These are phyloP conservation scores for Globisporangium okanoganense DNA, from an alignment of 352 stramenopile genomes.

Conservation along the genomic window DNA sequence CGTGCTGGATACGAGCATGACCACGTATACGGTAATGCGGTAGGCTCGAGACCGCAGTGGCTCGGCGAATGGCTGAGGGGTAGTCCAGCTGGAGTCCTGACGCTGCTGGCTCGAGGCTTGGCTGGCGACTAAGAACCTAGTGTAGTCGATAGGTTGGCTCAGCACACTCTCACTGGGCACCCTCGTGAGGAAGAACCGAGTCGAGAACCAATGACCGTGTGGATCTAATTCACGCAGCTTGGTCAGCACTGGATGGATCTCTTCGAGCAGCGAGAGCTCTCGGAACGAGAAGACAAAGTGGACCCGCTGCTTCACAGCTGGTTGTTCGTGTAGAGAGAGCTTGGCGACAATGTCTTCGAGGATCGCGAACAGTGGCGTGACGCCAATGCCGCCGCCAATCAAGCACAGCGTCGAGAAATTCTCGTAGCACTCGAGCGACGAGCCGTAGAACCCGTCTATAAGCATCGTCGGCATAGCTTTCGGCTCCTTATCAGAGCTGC, in stretches of 20 bases:
- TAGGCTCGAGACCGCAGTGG: conserved; percentile 23
- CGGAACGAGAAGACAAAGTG: conserved; percentile 41
- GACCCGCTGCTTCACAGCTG: conserved; percentile 16
- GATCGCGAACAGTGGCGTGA: conserved; percentile 50
- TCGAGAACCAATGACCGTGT: conserved; percentile 14
- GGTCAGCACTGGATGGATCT: conserved; percentile 32
- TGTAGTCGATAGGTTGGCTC: conserved; percentile 25
- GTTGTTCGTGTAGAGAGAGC: neutral
- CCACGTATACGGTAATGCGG: conserved; percentile 26
- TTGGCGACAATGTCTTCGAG: conserved; percentile 41
- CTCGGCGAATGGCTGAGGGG: conserved; percentile 25
- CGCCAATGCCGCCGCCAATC: conserved; percentile 43
- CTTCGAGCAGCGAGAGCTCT: conserved; percentile 33
- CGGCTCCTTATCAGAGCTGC: neutral
- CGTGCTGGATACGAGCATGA: conserved; percentile 22
- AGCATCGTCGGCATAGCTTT: conserved; percentile 30
- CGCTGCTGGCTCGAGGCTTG: neutral
- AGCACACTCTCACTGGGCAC: conserved; percentile 17
- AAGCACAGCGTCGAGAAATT: conserved; percentile 43
- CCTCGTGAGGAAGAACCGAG: conserved; percentile 33
- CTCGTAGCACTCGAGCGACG: conserved; percentile 36
- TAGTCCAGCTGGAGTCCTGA: neutral
- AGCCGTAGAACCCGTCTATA: conserved; percentile 59
- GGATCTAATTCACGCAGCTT: conserved; percentile 29
- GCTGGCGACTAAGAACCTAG: conserved; percentile 12